Percentiles rank a stretch among this genome's conserved stretches.
These are phyloP conservation scores for Houttuynia cordata DNA, from an alignment of 164 flowering plant species.

Conservation along the genomic window DNA sequence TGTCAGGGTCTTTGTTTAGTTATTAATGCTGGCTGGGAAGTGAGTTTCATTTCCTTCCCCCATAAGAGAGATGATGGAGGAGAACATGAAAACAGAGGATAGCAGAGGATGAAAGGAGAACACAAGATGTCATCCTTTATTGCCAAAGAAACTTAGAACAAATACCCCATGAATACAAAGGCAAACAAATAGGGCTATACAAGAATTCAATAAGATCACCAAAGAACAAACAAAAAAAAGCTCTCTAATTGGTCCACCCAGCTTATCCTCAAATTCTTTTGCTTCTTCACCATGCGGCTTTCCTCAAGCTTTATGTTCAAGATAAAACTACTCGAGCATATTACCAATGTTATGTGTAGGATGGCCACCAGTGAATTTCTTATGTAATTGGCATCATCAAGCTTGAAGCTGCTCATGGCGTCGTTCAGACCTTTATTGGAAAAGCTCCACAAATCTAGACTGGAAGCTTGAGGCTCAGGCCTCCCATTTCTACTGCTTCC, in stretches of 20 bases:
- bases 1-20: too few relatives aligned
- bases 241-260: neutral
- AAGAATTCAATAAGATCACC: constrained; percentile 3
- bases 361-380: constrained; percentile 10
- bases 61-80: too few relatives aligned
- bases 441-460: neutral
- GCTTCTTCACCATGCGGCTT: neutral
- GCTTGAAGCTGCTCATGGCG: neutral
- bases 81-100: too few relatives aligned
- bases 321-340: constrained; percentile 5
- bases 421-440: constrained; percentile 13
- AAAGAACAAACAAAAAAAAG: neutral
- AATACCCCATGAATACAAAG: constrained; percentile 2
- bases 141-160: neutral
- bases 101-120: too few relatives aligned
- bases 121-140: too few relatives aligned
- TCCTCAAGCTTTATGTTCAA: neutral
- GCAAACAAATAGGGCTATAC: constrained; percentile 5
- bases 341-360: constrained; percentile 9
- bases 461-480: constrained; percentile 4
- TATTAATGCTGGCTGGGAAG: too few relatives aligned
- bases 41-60: too few relatives aligned
- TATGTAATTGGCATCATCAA: constrained; percentile 4
- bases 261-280: too few relatives aligned
- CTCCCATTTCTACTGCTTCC: constrained; percentile 7